A percentile compares a stretch with the other conserved stretches of the same genome.
Conservation (phyloP, 2,329 filamentous ascomycete species). For the Sphaerostilbella broomeana region DNA sequence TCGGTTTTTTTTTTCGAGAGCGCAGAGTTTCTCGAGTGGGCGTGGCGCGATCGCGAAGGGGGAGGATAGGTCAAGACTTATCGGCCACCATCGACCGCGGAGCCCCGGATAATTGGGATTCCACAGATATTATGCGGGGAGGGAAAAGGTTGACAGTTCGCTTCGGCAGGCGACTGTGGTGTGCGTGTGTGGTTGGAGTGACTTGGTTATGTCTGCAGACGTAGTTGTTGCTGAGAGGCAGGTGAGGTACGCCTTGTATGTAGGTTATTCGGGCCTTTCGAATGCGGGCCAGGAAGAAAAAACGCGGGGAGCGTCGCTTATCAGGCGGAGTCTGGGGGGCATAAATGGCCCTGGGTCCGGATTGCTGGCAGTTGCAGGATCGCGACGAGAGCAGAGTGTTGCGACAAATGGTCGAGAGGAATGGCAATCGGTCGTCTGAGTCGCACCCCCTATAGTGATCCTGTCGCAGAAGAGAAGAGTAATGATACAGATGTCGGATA, state of each 20-base stretch:
- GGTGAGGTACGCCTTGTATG: constrained; percentile 6
- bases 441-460: too few relatives aligned
- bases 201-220: constrained; percentile 1
- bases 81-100: constrained; percentile 1
- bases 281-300: constrained; percentile 13
- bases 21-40: too few relatives aligned
- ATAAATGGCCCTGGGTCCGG: too few relatives aligned
- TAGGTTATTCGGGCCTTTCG: constrained; percentile 15
- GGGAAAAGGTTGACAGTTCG: constrained; percentile 3
- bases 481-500: too few relatives aligned
- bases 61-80: constrained; percentile 10
- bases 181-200: constrained; percentile 1
- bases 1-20: too few relatives aligned
- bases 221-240: too few relatives aligned
- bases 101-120: constrained; percentile 3
- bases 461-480: too few relatives aligned
- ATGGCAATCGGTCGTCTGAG: too few relatives aligned
- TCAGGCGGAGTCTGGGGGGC: constrained; percentile 13
- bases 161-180: constrained; percentile 1
- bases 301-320: constrained; percentile 14
- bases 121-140: constrained; percentile 1
- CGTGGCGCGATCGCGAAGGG: constrained; percentile 6
- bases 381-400: too few relatives aligned
- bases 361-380: constrained; percentile 4
- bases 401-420: too few relatives aligned